phyloP scores from a whole-genome alignment of 768 basidiomycete species.

The Lactarius indigo region DNA sequence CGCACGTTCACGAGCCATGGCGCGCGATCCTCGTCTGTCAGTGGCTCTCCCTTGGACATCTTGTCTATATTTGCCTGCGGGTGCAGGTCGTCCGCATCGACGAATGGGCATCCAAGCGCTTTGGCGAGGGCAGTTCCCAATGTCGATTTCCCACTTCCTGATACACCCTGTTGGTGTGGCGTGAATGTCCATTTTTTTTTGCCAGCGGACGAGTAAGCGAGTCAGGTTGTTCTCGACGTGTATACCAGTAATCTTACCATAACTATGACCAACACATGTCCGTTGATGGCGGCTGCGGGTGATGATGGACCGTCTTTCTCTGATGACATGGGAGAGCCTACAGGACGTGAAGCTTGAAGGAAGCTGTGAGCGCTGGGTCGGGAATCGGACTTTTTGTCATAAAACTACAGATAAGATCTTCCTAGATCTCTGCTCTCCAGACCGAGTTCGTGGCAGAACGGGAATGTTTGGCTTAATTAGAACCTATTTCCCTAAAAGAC shows the following conservation, averaged over 20 bases:
- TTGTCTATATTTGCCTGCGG: slow-evolving; percentile 79
- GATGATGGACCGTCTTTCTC: not conserved
- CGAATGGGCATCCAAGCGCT: slow-evolving; percentile 64
- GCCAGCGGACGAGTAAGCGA: not conserved
- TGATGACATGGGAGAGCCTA: not conserved
- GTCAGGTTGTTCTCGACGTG: not conserved
- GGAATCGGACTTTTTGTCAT: too few relatives aligned
- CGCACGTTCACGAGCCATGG: slow-evolving; percentile 84
- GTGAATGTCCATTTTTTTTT: not conserved
- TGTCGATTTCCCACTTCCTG: slow-evolving; percentile 69
- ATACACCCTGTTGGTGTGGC: slow-evolving; percentile 54
- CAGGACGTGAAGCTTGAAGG: not conserved
- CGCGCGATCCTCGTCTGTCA: slow-evolving; percentile 77
- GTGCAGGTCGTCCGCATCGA: slow-evolving; percentile 90
- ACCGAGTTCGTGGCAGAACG: too few relatives aligned
- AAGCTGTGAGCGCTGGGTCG: not conserved
- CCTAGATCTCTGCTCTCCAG: too few relatives aligned
- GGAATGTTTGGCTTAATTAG: too few relatives aligned
- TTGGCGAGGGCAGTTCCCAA: slow-evolving; percentile 61
- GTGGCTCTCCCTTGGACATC: slow-evolving; percentile 73
- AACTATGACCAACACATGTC: slow-evolving; percentile 6
- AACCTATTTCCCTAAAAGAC: too few relatives aligned
- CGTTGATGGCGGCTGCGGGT: not conserved
- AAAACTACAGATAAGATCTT: too few relatives aligned
- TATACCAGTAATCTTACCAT: slow-evolving; percentile 9